phyloP scores from a whole-genome alignment of 1,139 yeast species.

The Lodderomyces metapsilosis region DNA sequence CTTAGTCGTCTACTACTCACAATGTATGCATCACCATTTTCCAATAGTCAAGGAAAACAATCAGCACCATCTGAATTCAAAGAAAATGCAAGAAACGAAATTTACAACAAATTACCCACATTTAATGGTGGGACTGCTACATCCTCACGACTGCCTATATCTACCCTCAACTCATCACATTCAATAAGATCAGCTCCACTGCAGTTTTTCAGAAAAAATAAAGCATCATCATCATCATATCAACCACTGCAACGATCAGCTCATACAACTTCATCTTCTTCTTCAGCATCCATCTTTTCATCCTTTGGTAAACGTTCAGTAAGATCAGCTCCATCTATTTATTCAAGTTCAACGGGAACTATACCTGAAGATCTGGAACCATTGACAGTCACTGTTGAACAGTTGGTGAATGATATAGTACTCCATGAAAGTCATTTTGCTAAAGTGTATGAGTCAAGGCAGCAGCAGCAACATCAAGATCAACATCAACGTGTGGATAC shows the following conservation, averaged over 20 bases:
- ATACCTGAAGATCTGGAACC: slow-evolving; percentile 51
- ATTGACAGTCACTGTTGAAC: slow-evolving; percentile 43
- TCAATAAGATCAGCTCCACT: slow-evolving; percentile 36
- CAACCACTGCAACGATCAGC: slow-evolving; percentile 15
- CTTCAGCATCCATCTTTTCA: slow-evolving; percentile 24
- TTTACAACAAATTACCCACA: slow-evolving; percentile 44
- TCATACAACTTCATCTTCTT: slow-evolving; percentile 10
- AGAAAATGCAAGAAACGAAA: slow-evolving; percentile 47
- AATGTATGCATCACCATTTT: slow-evolving; percentile 44
- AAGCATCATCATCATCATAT: slow-evolving; percentile 14
- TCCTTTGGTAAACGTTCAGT: slow-evolving; percentile 40
- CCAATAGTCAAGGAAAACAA: slow-evolving; percentile 28
- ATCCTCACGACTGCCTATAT: not conserved
- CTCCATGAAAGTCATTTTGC: slow-evolving; percentile 37
- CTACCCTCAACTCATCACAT: slow-evolving; percentile 16
- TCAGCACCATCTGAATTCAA: slow-evolving; percentile 45
- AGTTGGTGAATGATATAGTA: slow-evolving; percentile 42
- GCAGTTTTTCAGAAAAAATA: slow-evolving; percentile 19
- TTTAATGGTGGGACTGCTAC: slow-evolving; percentile 8
- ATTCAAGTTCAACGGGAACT: slow-evolving; percentile 44
- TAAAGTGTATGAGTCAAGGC: slow-evolving; percentile 2
- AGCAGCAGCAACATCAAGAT: slow-evolving; percentile 3
- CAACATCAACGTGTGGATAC: slow-evolving; percentile 1
- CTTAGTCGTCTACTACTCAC: not conserved
- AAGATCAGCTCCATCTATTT: slow-evolving; percentile 45